Evolutionary conservation across 192 early-diverging fungal genomes (phyloP), one percentile per base, ranked within the genome.

Genomic region (Phlyctochytrium arcticum): DNA sequence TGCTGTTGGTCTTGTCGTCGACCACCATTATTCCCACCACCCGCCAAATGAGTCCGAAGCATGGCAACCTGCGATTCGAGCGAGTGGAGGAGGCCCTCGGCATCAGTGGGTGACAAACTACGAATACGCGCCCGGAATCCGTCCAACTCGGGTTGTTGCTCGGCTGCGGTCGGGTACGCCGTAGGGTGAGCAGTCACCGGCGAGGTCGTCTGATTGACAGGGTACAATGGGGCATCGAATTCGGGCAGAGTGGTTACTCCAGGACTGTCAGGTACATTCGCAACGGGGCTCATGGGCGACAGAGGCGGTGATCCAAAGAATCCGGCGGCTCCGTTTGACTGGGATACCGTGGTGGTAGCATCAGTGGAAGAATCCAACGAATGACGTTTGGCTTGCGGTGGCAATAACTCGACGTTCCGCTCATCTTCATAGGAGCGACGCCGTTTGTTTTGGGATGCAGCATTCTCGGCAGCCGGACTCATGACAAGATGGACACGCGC

Each of bases 51-150:
- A n/a, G 54, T 30, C 63, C 54, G 54, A 4, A 65, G 23, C 8
- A 65, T 19, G 12, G 51, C 63, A 17, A 56, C 27, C 63, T 65
- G 63, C n/a, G 21, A 10, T 39, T 65, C 63, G 34, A 65, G 3
- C 0, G 63, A 26, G 7, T 36, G 21, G 6, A 65, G 30, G 53
- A 54, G 56, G 19, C 48, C 15, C n/a, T 32, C 23, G 35, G 63
- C 63, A 24, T 65, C 63, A 6, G 30, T 24, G 6, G 19, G 31
- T 1, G 54, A 30, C 53, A 65, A 19, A 15, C 33, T 21, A 15
- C 23, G 26, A 6, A 65, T 36, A 9, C 44, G 15, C 4, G 19
- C 10, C 23, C 30, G 39, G 42, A 61, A 61, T 29, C 1, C 17
- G 37, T 21, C 39, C 58, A 60, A 47, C n/a, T 36, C 58, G 24